phyloP scores from a whole-genome alignment of 331 rosid genomes.

The Ulmus americana region DNA sequence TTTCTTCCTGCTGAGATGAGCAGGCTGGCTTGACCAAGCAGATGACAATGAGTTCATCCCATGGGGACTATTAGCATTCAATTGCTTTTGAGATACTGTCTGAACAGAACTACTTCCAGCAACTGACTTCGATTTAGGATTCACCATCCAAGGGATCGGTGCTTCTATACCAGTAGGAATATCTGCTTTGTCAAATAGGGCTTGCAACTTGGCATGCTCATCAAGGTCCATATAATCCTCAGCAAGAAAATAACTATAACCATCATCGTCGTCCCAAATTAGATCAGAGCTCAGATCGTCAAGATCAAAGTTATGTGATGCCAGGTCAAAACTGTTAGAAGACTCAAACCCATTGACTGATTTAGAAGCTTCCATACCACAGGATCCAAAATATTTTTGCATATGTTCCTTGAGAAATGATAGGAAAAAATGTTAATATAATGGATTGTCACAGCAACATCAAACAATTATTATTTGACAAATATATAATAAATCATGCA shows the following conservation, averaged over 20 bases:
- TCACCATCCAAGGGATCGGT: constrained; percentile 70
- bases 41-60: constrained; percentile 19
- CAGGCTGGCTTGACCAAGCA: constrained; percentile 28
- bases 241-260: constrained; percentile 20
- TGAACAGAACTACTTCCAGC: constrained; percentile 34
- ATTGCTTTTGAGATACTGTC: constrained; percentile 22
- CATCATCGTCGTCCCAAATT: constrained; percentile 38
- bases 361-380: constrained; percentile 36
- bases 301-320: constrained; percentile 36
- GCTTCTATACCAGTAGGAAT: constrained; percentile 86
- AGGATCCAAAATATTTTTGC: constrained; percentile 26
- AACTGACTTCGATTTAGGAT: constrained; percentile 23
- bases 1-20: constrained; percentile 22
- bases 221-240: constrained; percentile 59
- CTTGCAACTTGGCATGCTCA: constrained; percentile 53
- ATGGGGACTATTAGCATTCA: constrained; percentile 22
- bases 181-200: constrained; percentile 61
- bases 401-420: constrained; percentile 36
- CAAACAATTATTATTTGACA: constrained; percentile 1
- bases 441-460: constrained; percentile 1
- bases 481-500: constrained; percentile 17
- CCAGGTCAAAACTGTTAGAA: constrained; percentile 32
- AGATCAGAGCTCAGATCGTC: constrained; percentile 52
- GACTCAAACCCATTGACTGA: constrained; percentile 36
- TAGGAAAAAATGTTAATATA: constrained; percentile 9